Base-by-base conservation (phyloP, 2,329 filamentous ascomycete genomes). In the Neocatenulostroma microsporum region DNA sequence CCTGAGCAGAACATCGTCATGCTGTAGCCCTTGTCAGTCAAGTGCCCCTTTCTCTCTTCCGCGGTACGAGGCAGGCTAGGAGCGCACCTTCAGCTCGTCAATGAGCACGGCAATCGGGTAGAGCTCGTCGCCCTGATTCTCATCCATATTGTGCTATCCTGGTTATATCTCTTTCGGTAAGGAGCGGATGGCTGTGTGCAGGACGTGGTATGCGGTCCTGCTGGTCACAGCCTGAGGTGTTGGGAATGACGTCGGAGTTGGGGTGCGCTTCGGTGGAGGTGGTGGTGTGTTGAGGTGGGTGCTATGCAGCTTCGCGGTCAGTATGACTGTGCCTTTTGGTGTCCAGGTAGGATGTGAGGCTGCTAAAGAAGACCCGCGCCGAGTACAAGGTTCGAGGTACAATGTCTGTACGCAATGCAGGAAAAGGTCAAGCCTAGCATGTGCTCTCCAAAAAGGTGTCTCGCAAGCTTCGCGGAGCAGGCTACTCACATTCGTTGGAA, bases 21-120 rank as follows among this genome's bases (percentile, higher is more conserved):
- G 91, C 89, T 98, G 25, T 23, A 20, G 13, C 17, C 19, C 18
- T 28, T 21, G 36, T 49, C 40, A 48, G 41, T 21, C 17, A 17
- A 30, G 27, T 7, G 9, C 18, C 9, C 8, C 6, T 8, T 17
- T 4, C 21, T 7, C 19, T 14, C 18, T 10, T 15, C 3, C 28
- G 5, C 36, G 14, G 12, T 21, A 12, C n/a, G 5, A 24, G 20
- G 10, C 30, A 21, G 14, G 3, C 4, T 15, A 29, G 12, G 33
- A 50, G 57, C 66, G 57, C 77, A 94, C 88, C 85, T 95, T 98
- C 60, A 98, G 76, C 78, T 98, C 91, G 67, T 98, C 91, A 68
- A 98, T 98, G 68, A 98, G 81, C 54, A 98, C 91, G 61, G 93
- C 91, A 73, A 98, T 98, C 64, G 91, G 91, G 68, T 96, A 98